Base-by-base conservation (phyloP, 2,329 filamentous ascomycete species). In the Diaporthe vaccinii region DNA sequence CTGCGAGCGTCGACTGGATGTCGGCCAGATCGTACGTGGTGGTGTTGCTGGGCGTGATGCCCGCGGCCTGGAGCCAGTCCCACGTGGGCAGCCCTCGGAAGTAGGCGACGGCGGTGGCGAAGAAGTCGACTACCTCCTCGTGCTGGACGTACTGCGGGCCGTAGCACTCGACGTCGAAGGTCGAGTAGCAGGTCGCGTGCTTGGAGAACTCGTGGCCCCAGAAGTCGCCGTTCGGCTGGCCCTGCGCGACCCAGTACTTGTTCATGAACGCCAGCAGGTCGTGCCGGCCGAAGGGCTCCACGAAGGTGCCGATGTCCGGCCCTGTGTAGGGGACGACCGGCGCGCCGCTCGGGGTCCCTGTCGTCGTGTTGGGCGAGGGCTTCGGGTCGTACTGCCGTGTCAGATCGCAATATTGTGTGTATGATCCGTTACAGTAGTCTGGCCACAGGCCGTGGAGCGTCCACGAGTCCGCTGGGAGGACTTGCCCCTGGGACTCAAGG, bases 161-260 rank as follows among this genome's bases (percentile, higher is more conserved):
- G 82, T 92, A 93, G 87, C 92, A 94, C 41, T 89, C 87, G 8
- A 86, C 83, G 79, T 93, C 90, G 80, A 93, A 93, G 76, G 89
- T 92, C 62, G 88, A 90, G 85, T 85, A 93, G 86, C 92, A 94
- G 20, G 91, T 93, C 3, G 88, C 91, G 82, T 93, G 91, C 85
- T 93, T 93, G 83, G 86, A 88, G 85, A 91, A 93, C 80, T 93
- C 91, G 84, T 93, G 91, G 53, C 83, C 91, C 91, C 91, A 93
- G 83, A 94, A 90, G 46, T 88, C 86, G 69, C 84, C 81, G 83
- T 91, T 93, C 20, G 88, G 85, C 67, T 88, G 86, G 76, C 84
- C 84, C 78, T 90, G 89, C 65, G 87, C 87, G 78, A 92, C 86
- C 92, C 92, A 93, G 87, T 87, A 88, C 79, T 87, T 91, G 80